phyloP scores from a whole-genome alignment of 441 rosid species.

The Gossypium davidsonii region DNA sequence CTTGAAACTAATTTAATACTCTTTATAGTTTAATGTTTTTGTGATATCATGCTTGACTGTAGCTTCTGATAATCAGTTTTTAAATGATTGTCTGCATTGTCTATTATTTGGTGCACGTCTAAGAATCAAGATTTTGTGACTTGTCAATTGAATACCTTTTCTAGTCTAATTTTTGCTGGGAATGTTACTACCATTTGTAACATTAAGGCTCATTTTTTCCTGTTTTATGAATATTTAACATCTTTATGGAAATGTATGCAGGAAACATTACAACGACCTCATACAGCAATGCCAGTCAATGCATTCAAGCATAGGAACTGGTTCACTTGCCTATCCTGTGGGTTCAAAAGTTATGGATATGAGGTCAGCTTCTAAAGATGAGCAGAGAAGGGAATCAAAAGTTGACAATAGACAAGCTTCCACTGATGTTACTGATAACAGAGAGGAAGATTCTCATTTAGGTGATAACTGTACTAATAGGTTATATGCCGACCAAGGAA shows the following conservation, averaged over 20 bases:
- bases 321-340: conserved; percentile 82
- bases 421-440: conserved; percentile 34
- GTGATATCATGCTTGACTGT: not conserved
- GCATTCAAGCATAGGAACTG: conserved; percentile 96
- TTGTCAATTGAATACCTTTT: not conserved
- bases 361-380: conserved; percentile 75
- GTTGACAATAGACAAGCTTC: conserved; percentile 38
- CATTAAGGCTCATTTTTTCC: not conserved
- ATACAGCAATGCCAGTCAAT: conserved; percentile 72
- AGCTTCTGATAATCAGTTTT: not conserved
- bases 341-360: conserved; percentile 96
- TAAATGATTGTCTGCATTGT: not conserved
- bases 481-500: conserved; percentile 40
- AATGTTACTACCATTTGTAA: not conserved
- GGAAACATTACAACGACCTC: conserved; percentile 66
- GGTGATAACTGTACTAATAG: conserved; percentile 56
- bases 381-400: conserved; percentile 36
- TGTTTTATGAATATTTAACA: conserved; percentile 4
- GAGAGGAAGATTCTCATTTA: conserved; percentile 41
- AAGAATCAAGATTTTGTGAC: not conserved
- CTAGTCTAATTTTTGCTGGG: not conserved
- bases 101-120: not conserved
- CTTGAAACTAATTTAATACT: conserved; percentile 5
- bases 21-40: conserved; percentile 1
- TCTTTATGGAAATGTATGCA: conserved; percentile 32